These are phyloP conservation scores for Chaetomium sp. DNA, from an alignment of 2,329 filamentous ascomycete genomes.

Conservation along the genomic window DNA sequence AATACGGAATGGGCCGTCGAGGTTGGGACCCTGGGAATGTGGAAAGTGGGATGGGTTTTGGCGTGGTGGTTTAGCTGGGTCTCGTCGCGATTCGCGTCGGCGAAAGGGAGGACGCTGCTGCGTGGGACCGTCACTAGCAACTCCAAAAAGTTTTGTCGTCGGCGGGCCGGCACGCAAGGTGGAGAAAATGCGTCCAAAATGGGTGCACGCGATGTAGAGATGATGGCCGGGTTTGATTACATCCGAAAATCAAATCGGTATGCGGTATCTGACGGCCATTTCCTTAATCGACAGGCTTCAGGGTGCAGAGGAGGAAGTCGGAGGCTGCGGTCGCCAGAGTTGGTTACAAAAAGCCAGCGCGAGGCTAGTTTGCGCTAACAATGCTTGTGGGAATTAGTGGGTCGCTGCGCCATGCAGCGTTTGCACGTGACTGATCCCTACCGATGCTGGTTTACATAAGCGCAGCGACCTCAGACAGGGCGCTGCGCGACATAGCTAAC, in stretches of 20 bases:
- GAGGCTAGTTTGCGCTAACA: constrained; percentile 32
- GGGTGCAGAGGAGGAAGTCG: constrained; percentile 28
- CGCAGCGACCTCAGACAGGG: not conserved
- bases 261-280: constrained; percentile 28
- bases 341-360: constrained; percentile 36
- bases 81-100: constrained; percentile 38
- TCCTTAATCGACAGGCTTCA: constrained; percentile 19
- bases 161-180: constrained; percentile 25
- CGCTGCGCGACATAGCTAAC: not conserved
- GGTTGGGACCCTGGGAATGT: constrained; percentile 13
- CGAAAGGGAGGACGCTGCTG: constrained; percentile 32
- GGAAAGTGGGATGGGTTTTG: constrained; percentile 27
- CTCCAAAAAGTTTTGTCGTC: constrained; percentile 34
- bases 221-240: constrained; percentile 24
- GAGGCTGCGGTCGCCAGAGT: constrained; percentile 27
- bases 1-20: constrained; percentile 19
- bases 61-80: constrained; percentile 27
- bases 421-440: constrained; percentile 25
- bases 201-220: constrained; percentile 25
- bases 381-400: constrained; percentile 28
- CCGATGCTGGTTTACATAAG: constrained; percentile 13
- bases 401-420: constrained; percentile 1
- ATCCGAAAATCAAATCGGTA: constrained; percentile 18
- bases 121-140: constrained; percentile 26
- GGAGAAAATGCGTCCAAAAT: constrained; percentile 34